phyloP scores from a whole-genome alignment of 2,329 filamentous ascomycete species.

The Pyrenochaeta sp. region DNA sequence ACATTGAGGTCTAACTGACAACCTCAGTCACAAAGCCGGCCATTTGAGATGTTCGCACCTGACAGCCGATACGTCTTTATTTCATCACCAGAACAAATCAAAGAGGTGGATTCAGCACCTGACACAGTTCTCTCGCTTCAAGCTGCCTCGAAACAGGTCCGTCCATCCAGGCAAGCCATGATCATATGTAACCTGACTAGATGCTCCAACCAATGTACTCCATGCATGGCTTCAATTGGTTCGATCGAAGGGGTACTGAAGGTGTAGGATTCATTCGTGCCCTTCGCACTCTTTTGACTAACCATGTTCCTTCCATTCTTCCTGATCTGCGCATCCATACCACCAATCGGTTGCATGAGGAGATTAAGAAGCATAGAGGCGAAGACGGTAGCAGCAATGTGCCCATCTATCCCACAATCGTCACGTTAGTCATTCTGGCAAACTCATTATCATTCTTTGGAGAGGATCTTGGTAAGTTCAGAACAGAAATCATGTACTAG shows the following conservation, averaged over 20 bases:
- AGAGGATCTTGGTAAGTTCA: slow-evolving; percentile 15
- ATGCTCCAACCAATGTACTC: slow-evolving; percentile 22
- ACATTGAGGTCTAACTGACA: no score
- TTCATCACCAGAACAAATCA: slow-evolving; percentile 22
- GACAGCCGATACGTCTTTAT: slow-evolving; percentile 23
- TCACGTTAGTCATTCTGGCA: slow-evolving; percentile 18
- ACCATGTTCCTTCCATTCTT: slow-evolving; percentile 20
- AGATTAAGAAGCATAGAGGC: not conserved
- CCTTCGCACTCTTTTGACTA: slow-evolving; percentile 30
- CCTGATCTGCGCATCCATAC: slow-evolving; percentile 13
- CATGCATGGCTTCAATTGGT: slow-evolving; percentile 41
- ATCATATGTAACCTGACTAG: not conserved
- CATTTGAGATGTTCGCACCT: slow-evolving; percentile 20
- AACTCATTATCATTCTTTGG: slow-evolving; percentile 26
- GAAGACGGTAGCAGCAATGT: slow-evolving; percentile 12
- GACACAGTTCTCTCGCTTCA: slow-evolving; percentile 21
- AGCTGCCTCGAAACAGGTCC: slow-evolving; percentile 23
- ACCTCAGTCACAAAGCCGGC: slow-evolving; percentile 15
- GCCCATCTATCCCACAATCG: slow-evolving; percentile 18
- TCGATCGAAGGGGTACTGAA: slow-evolving; percentile 32
- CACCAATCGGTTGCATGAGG: not conserved
- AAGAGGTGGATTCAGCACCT: slow-evolving; percentile 21
- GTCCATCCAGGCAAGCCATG: no score
- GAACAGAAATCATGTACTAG: no score
- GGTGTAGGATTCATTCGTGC: slow-evolving; percentile 32